Evolutionary conservation across 2,329 filamentous ascomycete genomes (phyloP).

Genomic region (Aspergillus ibericus): DNA sequence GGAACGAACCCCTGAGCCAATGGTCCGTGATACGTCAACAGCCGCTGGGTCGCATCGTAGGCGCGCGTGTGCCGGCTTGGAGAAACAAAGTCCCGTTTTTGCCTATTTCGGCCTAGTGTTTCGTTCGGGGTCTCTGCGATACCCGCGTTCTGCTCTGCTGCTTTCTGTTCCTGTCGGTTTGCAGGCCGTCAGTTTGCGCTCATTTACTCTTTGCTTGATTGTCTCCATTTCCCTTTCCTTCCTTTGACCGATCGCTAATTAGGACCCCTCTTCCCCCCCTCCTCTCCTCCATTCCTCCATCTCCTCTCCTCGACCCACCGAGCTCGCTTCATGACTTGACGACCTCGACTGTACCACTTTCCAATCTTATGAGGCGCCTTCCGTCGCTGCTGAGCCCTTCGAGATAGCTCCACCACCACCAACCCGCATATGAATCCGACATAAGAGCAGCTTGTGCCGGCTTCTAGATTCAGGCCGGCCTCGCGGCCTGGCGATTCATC

Average conservation of each 20-base stretch:
- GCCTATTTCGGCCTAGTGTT: slow-evolving; percentile 35
- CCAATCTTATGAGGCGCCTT: slow-evolving; percentile 28
- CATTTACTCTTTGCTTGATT: slow-evolving; percentile 22
- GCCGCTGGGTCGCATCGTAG: background rate
- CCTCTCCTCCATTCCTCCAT: slow-evolving; percentile 12
- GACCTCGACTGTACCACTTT: slow-evolving; percentile 18
- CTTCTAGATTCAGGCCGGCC: slow-evolving; percentile 36
- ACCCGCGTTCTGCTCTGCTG: slow-evolving; percentile 34
- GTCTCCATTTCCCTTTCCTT: slow-evolving; percentile 15
- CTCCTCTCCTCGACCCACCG: slow-evolving; percentile 1
- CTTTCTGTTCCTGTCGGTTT: slow-evolving; percentile 30
- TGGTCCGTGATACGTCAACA: background rate
- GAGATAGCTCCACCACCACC: slow-evolving; percentile 26
- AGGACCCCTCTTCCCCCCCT: slow-evolving; percentile 15
- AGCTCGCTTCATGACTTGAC: slow-evolving; percentile 34
- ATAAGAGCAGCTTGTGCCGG: slow-evolving; percentile 27
- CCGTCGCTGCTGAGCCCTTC: slow-evolving; percentile 21
- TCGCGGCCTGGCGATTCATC: slow-evolving; percentile 38
- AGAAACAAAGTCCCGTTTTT: slow-evolving; percentile 30
- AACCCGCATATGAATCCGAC: slow-evolving; percentile 33
- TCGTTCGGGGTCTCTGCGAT: slow-evolving; percentile 42
- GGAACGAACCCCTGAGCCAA: background rate
- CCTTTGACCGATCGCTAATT: background rate
- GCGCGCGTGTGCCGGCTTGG: slow-evolving; percentile 26
- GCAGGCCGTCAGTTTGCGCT: slow-evolving; percentile 33